phyloP scores from a whole-genome alignment of 2,329 filamentous ascomycete species.

The Trichoderma harzianum region DNA sequence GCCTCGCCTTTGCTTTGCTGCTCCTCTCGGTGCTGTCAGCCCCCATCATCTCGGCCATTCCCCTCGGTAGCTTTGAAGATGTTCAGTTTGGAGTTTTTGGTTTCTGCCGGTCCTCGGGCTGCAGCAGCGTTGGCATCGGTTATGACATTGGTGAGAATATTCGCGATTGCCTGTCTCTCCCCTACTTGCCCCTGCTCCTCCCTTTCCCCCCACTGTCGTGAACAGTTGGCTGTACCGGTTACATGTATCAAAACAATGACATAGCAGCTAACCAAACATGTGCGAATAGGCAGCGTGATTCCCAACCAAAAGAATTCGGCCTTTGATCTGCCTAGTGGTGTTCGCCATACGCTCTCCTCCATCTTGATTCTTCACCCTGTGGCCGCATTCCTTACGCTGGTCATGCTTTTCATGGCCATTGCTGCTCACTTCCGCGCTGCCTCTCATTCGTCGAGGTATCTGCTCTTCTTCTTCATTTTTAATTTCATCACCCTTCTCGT shows the following conservation, averaged over 20 bases:
- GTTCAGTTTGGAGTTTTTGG: slow-evolving; percentile 91
- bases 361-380: slow-evolving; percentile 92
- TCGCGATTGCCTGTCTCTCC: neutral
- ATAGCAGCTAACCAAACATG: neutral
- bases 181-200: neutral
- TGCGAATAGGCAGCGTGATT: slow-evolving; percentile 25
- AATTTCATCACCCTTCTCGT: slow-evolving; percentile 81
- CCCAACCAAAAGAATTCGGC: slow-evolving; percentile 31
- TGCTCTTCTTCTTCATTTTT: slow-evolving; percentile 81
- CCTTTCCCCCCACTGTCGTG: neutral
- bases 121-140: slow-evolving; percentile 74
- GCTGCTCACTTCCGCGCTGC: slow-evolving; percentile 83
- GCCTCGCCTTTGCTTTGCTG: slow-evolving; percentile 79
- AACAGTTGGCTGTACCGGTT: neutral
- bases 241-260: neutral
- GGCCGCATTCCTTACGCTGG: slow-evolving; percentile 77
- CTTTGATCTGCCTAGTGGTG: slow-evolving; percentile 55
- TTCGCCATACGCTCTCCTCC: slow-evolving; percentile 67
- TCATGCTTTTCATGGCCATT: slow-evolving; percentile 77
- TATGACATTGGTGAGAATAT: slow-evolving; percentile 68
- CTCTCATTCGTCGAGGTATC: slow-evolving; percentile 84
- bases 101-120: slow-evolving; percentile 66
- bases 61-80: slow-evolving; percentile 72
- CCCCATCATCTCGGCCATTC: slow-evolving; percentile 81
- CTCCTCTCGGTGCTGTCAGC: slow-evolving; percentile 87